These are phyloP conservation scores for Themeda triandra DNA, from an alignment of 176 grass and related monocot species.

Conservation along the genomic window DNA sequence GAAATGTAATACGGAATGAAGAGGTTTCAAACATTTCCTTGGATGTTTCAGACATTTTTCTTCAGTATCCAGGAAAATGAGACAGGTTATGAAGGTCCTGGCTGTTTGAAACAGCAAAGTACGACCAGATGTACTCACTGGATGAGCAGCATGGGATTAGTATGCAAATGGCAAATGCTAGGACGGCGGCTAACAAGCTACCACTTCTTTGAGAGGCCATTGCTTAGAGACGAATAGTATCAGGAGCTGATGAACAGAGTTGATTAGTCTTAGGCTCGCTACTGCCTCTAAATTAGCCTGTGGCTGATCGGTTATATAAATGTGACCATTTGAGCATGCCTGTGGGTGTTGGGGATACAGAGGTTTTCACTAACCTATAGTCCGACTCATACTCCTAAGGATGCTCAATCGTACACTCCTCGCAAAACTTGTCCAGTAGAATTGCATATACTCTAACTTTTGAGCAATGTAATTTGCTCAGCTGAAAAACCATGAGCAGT, in stretches of 20 bases:
- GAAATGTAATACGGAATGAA: background rate
- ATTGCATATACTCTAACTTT: background rate
- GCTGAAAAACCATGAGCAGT: background rate
- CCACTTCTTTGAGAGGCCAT: background rate
- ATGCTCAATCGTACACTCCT: slow-evolving; percentile 20
- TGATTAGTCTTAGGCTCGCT: background rate
- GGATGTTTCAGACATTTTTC: background rate
- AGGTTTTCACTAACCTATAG: background rate
- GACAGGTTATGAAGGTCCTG: background rate
- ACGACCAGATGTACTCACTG: background rate
- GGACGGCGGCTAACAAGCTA: background rate
- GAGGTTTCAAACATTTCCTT: background rate
- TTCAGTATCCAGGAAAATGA: background rate
- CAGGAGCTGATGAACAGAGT: background rate
- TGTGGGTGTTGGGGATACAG: background rate
- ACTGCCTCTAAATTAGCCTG: background rate
- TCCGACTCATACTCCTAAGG: slow-evolving; percentile 19
- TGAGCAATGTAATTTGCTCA: background rate
- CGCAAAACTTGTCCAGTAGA: slow-evolving; percentile 15
- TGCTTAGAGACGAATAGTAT: background rate
- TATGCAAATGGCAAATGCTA: background rate
- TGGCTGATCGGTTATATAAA: slow-evolving; percentile 14
- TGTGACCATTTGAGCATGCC: slow-evolving; percentile 1
- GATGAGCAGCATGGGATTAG: slow-evolving; percentile 26
- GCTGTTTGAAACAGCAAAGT: background rate